Conservation (phyloP, 805 yeast genomes). For the Candida yuanshanica region DNA sequence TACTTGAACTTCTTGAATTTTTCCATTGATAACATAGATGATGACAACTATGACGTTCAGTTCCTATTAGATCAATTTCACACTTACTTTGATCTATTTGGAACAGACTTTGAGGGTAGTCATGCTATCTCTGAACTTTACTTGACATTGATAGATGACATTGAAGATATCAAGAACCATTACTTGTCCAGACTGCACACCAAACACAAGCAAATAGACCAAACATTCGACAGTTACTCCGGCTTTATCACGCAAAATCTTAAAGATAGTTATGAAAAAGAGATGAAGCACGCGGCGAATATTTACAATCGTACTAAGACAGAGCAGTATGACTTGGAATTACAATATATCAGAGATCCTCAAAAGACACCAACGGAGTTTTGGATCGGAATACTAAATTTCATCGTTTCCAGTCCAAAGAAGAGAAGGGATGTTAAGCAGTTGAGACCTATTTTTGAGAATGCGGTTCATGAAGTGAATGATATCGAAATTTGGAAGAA, state of each 20-base stretch:
- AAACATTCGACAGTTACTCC: constrained; percentile 36
- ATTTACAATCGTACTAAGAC: constrained; percentile 27
- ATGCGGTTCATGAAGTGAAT: constrained; percentile 6
- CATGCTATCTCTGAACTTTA: background rate
- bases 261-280: constrained; percentile 26
- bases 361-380: constrained; percentile 2
- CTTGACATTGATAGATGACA: background rate
- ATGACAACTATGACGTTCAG: background rate
- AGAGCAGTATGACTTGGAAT: constrained; percentile 28
- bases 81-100: background rate
- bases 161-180: background rate
- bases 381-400: constrained; percentile 6
- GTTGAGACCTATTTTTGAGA: constrained; percentile 11
- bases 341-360: constrained; percentile 25
- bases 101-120: constrained; percentile 5
- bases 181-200: constrained; percentile 27
- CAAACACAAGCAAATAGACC: constrained; percentile 38
- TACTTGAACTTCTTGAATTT: background rate
- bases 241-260: constrained; percentile 31
- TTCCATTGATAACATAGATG: background rate
- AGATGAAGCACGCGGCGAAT: constrained; percentile 33
- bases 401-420: constrained; percentile 5
- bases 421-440: constrained; percentile 4
- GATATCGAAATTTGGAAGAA: constrained; percentile 10
- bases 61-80: background rate